phyloP scores from a whole-genome alignment of 805 yeast species.

The Monosporozyma yasuniensis region DNA sequence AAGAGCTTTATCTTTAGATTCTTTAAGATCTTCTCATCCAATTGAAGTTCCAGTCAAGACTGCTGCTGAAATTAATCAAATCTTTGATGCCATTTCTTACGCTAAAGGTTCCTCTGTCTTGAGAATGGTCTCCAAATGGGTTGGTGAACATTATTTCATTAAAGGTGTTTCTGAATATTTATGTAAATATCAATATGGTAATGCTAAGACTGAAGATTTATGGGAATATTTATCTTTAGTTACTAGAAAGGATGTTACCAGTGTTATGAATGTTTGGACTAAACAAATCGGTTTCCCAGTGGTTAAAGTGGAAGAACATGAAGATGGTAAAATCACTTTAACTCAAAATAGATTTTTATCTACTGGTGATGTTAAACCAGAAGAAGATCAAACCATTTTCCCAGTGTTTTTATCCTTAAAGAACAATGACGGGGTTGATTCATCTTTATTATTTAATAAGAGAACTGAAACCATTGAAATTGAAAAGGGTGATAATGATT shows the following conservation, averaged over 20 bases:
- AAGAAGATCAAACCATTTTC: slow-evolving; percentile 58
- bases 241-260: slow-evolving; percentile 50
- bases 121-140: slow-evolving; percentile 62
- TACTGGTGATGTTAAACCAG: slow-evolving; percentile 67
- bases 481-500: slow-evolving; percentile 30
- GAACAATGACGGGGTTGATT: slow-evolving; percentile 52
- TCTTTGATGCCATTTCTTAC: slow-evolving; percentile 75
- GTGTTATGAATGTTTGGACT: slow-evolving; percentile 65
- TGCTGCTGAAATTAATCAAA: slow-evolving; percentile 73
- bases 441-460: slow-evolving; percentile 44
- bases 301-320: slow-evolving; percentile 39
- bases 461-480: slow-evolving; percentile 41
- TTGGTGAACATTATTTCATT: slow-evolving; percentile 61
- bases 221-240: slow-evolving; percentile 60
- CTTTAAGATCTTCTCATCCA: slow-evolving; percentile 62
- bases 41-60: slow-evolving; percentile 72
- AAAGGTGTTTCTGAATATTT: slow-evolving; percentile 67
- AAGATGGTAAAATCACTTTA: slow-evolving; percentile 40
- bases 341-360: slow-evolving; percentile 66
- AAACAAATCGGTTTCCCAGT: slow-evolving; percentile 67
- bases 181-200: slow-evolving; percentile 51
- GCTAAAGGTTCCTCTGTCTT: slow-evolving; percentile 73
- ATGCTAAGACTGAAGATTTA: slow-evolving; percentile 66
- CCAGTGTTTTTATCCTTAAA: slow-evolving; percentile 58
- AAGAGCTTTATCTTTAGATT: slow-evolving; percentile 42